Evolutionary conservation across 2,329 filamentous ascomycete species (phyloP).

Genomic region (Dryadomyces sulphureus): DNA sequence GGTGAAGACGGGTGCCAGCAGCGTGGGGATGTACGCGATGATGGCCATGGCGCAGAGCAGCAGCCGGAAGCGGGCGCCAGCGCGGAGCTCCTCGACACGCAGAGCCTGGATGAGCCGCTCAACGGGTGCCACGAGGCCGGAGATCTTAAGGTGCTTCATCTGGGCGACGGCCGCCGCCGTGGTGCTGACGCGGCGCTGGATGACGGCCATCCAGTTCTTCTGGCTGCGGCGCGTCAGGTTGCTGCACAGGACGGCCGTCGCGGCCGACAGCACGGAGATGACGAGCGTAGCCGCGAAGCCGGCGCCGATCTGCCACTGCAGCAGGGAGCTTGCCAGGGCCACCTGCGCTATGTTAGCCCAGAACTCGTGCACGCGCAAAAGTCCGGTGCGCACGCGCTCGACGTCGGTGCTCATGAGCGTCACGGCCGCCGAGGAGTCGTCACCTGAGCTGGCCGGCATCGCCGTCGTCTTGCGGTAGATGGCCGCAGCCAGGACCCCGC

Average conservation of each 20-base stretch:
- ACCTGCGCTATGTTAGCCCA: conserved; percentile 12
- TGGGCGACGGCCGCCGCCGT: conserved; percentile 16
- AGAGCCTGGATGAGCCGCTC: conserved; percentile 18
- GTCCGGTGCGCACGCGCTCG: conserved; percentile 14
- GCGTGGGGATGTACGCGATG: conserved; percentile 19
- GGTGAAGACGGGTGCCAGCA: conserved; percentile 21
- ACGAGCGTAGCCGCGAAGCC: conserved; percentile 11
- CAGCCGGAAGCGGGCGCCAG: conserved; percentile 16
- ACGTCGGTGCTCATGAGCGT: conserved; percentile 21
- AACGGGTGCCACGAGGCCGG: conserved; percentile 18
- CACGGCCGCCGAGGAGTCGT: conserved; percentile 13
- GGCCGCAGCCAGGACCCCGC: conserved; percentile 16
- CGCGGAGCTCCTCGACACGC: conserved; percentile 19
- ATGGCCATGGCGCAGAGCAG: conserved; percentile 15
- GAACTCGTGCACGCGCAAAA: conserved; percentile 16
- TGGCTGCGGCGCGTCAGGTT: conserved; percentile 6
- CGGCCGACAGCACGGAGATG: conserved; percentile 3
- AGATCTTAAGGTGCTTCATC: conserved; percentile 25
- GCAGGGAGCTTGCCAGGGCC: conserved; percentile 10
- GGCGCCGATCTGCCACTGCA: conserved; percentile 9
- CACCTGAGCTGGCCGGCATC: conserved; percentile 6
- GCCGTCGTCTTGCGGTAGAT: conserved; percentile 19
- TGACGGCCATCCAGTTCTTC: conserved; percentile 13
- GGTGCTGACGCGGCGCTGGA: conserved; percentile 14
- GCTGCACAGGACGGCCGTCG: background rate